Evolutionary conservation across 2,329 filamentous ascomycete species (phyloP), one percentile per base, ranked within the genome.

Genomic region (Nothophoma quercina): DNA sequence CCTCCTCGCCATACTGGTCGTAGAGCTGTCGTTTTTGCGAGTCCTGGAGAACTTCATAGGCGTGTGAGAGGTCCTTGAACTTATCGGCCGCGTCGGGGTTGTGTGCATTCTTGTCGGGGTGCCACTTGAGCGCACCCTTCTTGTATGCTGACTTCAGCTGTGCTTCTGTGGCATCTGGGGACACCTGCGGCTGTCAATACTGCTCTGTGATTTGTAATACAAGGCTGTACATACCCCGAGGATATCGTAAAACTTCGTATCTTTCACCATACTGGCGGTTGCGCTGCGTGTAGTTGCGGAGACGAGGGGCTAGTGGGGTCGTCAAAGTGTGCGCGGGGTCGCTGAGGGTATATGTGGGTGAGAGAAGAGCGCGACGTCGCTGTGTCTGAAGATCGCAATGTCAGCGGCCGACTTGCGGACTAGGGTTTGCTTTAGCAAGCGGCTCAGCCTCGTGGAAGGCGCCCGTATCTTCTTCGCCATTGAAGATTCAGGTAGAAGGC

Each of bases 1-100:
- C 95, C 69, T 96, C 92, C 80, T 99, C 93, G 64, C 95, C 95
- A 88, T 96, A 96, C 78, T 97, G 91, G 72, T 99, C 95, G 77
- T 99, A 99, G 58, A 98, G 75, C 67, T 86, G 79, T 72, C 95
- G 91, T 84, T 97, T 97, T 77, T 97, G 89, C 30, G 90, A 76
- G 73, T 99, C 95, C 66, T 90, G 95, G 15, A 99, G 87, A 63
- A 96, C 84, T 81, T 99, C 95, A 79, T 98, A 99, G 57, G 95
- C 95, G 72, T 93, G 88, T 62, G 92, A 96, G 56, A 97, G 84
- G 70, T 97, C 93, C 82, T 99, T 98, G 88, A 99, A 99, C 79
- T 97, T 99, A 57, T 96, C 92, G 67, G 93, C 92, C 43, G 95
- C 93, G 21, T 88, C 89, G 32, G 93, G 92, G 81, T 96, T 96